phyloP scores from a whole-genome alignment of 805 yeast species.

The Wickerhamomyces chaumierensis region DNA sequence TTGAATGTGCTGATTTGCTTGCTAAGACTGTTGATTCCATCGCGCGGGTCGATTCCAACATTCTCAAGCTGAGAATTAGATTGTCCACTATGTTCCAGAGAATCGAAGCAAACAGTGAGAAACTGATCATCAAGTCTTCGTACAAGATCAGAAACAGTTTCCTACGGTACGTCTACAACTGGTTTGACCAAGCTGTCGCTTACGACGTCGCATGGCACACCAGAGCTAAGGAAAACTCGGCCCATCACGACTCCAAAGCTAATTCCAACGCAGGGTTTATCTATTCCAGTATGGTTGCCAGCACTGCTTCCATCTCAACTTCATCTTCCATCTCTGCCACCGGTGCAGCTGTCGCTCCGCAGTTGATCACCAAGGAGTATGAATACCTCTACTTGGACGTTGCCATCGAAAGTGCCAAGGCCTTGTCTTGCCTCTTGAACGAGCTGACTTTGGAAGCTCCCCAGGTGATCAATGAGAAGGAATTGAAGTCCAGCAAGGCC shows the following conservation, averaged over 20 bases:
- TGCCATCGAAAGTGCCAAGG: slow-evolving; percentile 53
- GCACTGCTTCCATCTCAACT: too few species aligned
- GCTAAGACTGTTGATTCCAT: slow-evolving; percentile 11
- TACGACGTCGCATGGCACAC: slow-evolving; percentile 21
- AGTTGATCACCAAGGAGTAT: slow-evolving; percentile 22
- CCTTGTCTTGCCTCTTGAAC: slow-evolving; percentile 42
- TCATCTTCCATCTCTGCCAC: too few species aligned
- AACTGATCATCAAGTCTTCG: slow-evolving; percentile 32
- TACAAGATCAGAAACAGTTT: slow-evolving; percentile 34
- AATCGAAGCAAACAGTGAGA: slow-evolving; percentile 23
- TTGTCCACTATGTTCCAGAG: slow-evolving; percentile 28
- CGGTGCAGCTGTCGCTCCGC: too few species aligned
- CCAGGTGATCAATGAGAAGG: slow-evolving; percentile 41
- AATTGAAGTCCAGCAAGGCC: slow-evolving; percentile 40
- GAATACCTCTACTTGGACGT: slow-evolving; percentile 43
- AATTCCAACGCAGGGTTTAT: too few species aligned
- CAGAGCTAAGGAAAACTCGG: background rate
- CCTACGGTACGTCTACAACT: slow-evolving; percentile 34
- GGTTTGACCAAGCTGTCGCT: slow-evolving; percentile 44
- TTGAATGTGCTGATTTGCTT: slow-evolving; percentile 14
- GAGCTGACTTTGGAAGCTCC: slow-evolving; percentile 50
- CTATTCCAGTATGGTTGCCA: too few species aligned
- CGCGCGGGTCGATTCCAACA: slow-evolving; percentile 2
- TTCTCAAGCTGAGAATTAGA: slow-evolving; percentile 29
- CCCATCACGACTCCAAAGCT: too few species aligned